Evolutionary conservation across 163 green algal genomes (phyloP).

Genomic region (Scenedesmus sp.): DNA sequence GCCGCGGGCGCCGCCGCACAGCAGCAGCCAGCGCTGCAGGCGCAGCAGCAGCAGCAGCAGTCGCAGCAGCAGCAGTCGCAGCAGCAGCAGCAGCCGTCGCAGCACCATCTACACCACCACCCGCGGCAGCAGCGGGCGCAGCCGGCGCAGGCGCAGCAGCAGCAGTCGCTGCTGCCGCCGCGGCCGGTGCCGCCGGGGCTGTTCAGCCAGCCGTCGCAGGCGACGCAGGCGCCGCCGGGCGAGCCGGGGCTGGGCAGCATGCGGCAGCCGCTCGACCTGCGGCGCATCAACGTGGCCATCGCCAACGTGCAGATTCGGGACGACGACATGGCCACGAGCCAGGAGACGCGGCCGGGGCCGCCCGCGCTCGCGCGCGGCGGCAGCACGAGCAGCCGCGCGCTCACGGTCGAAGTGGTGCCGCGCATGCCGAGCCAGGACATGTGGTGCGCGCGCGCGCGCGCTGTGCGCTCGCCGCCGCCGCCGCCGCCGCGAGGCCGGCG

Average conservation of each 20-base stretch:
- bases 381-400: constrained; percentile 25
- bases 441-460: constrained; percentile 18
- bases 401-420: constrained; percentile 6
- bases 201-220: constrained; percentile 36
- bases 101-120: too few relatives aligned
- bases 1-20: too few relatives aligned
- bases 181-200: constrained; percentile 23
- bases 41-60: too few relatives aligned
- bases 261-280: constrained; percentile 27
- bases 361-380: not conserved
- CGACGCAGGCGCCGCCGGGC: constrained; percentile 13
- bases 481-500: too few relatives aligned
- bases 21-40: too few relatives aligned
- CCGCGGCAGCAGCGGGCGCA: too few relatives aligned
- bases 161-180: too few relatives aligned
- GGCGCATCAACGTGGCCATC: constrained; percentile 38
- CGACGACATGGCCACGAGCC: constrained; percentile 7
- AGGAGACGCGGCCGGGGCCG: constrained; percentile 11
- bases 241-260: not conserved
- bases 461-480: not conserved
- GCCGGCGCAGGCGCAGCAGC: too few relatives aligned
- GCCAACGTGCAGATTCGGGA: constrained; percentile 32
- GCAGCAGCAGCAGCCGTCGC: too few relatives aligned
- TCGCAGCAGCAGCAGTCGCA: too few relatives aligned
- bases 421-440: constrained; percentile 41